Evolutionary conservation across 257 asterid species (phyloP).

Genomic region (Marsdenia floribunda): DNA sequence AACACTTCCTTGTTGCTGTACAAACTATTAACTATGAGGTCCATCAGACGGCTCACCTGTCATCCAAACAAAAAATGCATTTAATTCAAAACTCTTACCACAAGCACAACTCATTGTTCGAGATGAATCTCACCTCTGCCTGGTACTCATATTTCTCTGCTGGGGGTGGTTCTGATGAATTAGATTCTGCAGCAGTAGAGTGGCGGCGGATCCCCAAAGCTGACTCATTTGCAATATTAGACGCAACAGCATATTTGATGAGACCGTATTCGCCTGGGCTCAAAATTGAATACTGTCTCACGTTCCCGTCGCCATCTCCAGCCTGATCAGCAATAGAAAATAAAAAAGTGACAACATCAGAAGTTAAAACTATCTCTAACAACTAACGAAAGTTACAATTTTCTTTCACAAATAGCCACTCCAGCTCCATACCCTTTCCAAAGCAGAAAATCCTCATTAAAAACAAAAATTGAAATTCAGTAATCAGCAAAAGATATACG

Average conservation of each 20-base stretch:
- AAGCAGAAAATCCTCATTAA: not conserved
- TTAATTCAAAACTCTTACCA: not conserved
- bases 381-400: not conserved
- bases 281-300: constrained; percentile 52
- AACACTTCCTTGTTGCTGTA: constrained; percentile 95
- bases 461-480: not conserved
- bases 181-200: constrained; percentile 77
- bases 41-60: constrained; percentile 99
- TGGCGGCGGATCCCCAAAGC: constrained; percentile 43
- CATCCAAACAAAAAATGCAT: constrained; percentile 15
- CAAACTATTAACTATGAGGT: constrained; percentile 87
- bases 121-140: constrained; percentile 66
- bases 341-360: not conserved
- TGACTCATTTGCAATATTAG: constrained; percentile 24
- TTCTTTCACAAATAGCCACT: not conserved
- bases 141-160: constrained; percentile 85
- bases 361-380: not conserved
- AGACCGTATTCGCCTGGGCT: constrained; percentile 25
- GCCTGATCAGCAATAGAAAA: constrained; percentile 27
- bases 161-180: constrained; percentile 38
- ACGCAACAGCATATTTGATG: constrained; percentile 21
- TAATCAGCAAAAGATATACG: not conserved
- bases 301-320: constrained; percentile 36
- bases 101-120: not conserved
- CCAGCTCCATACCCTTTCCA: not conserved